phyloP scores from a whole-genome alignment of 768 basidiomycete species.

The Lyophyllum semitale region DNA sequence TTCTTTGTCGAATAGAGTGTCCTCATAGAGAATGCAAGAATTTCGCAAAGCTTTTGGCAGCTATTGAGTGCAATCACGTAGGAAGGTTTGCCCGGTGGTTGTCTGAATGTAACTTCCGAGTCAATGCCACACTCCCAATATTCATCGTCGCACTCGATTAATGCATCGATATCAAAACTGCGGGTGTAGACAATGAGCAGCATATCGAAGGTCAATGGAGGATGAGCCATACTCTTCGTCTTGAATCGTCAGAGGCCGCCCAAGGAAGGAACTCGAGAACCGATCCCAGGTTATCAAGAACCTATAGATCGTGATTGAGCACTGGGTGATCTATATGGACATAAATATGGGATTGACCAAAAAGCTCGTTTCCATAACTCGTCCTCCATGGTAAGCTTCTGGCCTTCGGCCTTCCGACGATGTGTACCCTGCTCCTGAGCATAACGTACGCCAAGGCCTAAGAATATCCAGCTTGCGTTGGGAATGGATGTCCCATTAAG shows the following conservation, averaged over 20 bases:
- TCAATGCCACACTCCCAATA: slow-evolving; percentile 56
- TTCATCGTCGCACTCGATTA: slow-evolving; percentile 65
- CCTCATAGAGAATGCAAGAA: slow-evolving; percentile 61
- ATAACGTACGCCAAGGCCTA: slow-evolving; percentile 69
- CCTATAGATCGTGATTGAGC: slow-evolving; percentile 30
- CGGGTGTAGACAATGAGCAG: background rate
- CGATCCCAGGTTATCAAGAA: slow-evolving; percentile 54
- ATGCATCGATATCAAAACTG: slow-evolving; percentile 74
- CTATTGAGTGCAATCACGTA: slow-evolving; percentile 54
- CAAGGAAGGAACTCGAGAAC: slow-evolving; percentile 51
- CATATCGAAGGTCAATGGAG: background rate
- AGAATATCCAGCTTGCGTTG: slow-evolving; percentile 65
- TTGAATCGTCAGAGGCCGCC: slow-evolving; percentile 75
- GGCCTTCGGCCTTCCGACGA: slow-evolving; percentile 33
- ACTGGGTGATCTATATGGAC: too few relatives aligned
- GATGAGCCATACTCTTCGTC: slow-evolving; percentile 67
- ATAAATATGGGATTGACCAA: slow-evolving; percentile 38
- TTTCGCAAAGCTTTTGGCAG: slow-evolving; percentile 57
- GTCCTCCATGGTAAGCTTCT: slow-evolving; percentile 49
- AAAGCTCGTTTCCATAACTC: slow-evolving; percentile 76
- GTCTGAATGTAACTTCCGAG: slow-evolving; percentile 62
- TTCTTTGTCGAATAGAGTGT: slow-evolving; percentile 82
- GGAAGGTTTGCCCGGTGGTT: slow-evolving; percentile 64
- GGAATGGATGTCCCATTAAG: slow-evolving; percentile 58
- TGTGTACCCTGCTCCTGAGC: slow-evolving; percentile 82